These are phyloP conservation scores for Ceratobasidium papillatum DNA, from an alignment of 1,284 basidiomycete genomes.

Conservation along the genomic window DNA sequence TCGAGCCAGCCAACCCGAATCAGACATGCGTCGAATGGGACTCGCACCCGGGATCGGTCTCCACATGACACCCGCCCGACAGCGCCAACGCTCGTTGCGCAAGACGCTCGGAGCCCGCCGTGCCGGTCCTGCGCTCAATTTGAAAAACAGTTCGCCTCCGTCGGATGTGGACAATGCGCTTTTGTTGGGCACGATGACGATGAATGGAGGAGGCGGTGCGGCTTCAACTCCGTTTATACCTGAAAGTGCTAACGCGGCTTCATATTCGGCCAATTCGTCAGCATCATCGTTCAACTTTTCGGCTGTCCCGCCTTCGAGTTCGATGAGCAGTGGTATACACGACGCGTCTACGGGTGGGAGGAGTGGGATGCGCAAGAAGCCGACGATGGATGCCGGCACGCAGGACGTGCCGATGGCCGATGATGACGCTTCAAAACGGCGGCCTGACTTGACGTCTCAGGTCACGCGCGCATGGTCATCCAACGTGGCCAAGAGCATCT, in stretches of 20 bases:
- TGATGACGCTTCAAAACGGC: no score
- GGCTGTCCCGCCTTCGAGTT: neutral
- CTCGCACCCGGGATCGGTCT: neutral
- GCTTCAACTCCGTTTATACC: neutral
- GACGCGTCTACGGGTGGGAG: neutral
- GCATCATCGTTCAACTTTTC: slow-evolving; percentile 22
- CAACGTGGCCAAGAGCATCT: slow-evolving; percentile 15
- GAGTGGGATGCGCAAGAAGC: neutral
- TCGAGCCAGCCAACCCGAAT: slow-evolving; percentile 10
- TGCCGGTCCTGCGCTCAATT: neutral
- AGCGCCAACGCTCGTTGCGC: slow-evolving; percentile 4
- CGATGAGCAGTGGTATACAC: neutral
- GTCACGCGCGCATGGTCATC: slow-evolving; percentile 9
- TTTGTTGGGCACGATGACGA: neutral
- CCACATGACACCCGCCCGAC: slow-evolving; percentile 8
- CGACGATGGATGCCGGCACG: neutral
- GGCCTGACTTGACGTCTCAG: no score
- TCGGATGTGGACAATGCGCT: neutral
- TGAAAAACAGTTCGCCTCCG: slow-evolving; percentile 2
- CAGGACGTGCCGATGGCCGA: neutral
- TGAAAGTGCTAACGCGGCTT: neutral
- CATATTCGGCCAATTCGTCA: slow-evolving; percentile 10
- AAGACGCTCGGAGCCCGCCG: neutral
- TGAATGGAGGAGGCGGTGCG: slow-evolving; percentile 12
- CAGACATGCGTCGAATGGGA: neutral